A percentile compares a stretch with the other conserved stretches of the same genome.
These are phyloP conservation scores for Udeniomyces megalosporus DNA, from an alignment of 768 basidiomycete genomes.

Conservation along the genomic window DNA sequence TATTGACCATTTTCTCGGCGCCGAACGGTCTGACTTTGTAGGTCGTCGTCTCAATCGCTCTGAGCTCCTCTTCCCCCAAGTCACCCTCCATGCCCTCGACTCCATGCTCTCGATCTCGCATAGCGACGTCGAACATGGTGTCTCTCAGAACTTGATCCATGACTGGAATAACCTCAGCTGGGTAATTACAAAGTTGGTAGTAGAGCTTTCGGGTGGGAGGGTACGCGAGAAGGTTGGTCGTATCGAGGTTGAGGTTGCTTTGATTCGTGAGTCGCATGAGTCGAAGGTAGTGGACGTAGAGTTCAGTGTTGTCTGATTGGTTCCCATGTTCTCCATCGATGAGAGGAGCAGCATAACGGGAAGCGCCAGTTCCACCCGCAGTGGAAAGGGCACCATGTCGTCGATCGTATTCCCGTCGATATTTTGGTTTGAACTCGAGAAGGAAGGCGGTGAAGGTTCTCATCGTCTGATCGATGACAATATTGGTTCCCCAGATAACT, in stretches of 20 bases:
- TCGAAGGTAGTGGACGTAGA: constrained; percentile 63
- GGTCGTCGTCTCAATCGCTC: constrained; percentile 66
- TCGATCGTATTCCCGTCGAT: constrained; percentile 53
- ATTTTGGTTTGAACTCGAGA: constrained; percentile 82
- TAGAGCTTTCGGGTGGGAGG: constrained; percentile 70
- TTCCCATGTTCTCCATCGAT: constrained; percentile 36
- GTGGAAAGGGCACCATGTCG: constrained; percentile 29
- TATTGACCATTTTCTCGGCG: constrained; percentile 51
- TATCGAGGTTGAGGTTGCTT: constrained; percentile 80
- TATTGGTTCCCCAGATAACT: constrained; percentile 96
- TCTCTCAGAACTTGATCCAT: constrained; percentile 96
- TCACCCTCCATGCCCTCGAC: constrained; percentile 58
- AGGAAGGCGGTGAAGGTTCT: constrained; percentile 75
- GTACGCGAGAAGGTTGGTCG: constrained; percentile 69
- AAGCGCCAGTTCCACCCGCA: too few relatives aligned
- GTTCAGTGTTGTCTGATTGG: too few relatives aligned
- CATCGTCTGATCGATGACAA: constrained; percentile 82
- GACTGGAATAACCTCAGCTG: constrained; percentile 89
- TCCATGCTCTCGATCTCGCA: constrained; percentile 48
- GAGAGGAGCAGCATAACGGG: constrained; percentile 25
- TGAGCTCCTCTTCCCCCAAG: constrained; percentile 68
- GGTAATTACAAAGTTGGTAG: constrained; percentile 73
- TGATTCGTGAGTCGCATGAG: constrained; percentile 73
- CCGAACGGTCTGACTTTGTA: constrained; percentile 93
- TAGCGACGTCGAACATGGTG: constrained; percentile 71